Percentiles rank a stretch among this genome's conserved stretches.
phyloP scores from a whole-genome alignment of 78 protist genomes.

The Corallochytrium limacisporum region DNA sequence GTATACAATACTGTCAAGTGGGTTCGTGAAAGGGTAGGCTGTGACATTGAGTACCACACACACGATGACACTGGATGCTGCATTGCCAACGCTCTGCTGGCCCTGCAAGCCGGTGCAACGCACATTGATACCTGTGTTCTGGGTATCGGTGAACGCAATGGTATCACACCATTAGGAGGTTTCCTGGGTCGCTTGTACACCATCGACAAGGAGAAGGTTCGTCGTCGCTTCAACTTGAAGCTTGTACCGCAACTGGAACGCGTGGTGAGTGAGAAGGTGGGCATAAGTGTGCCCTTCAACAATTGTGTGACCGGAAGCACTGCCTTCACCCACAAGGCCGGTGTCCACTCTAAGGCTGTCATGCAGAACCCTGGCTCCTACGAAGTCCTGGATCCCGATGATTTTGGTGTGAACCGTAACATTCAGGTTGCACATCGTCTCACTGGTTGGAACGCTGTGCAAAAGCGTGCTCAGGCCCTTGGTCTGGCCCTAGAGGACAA shows the following conservation, averaged over 20 bases:
- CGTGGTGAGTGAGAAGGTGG: slow-evolving; percentile 29
- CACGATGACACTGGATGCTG: slow-evolving; percentile 65
- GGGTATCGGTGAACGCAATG: slow-evolving; percentile 69
- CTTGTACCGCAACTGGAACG: slow-evolving; percentile 3
- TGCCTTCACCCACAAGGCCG: slow-evolving; percentile 77
- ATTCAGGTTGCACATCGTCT: slow-evolving; percentile 46
- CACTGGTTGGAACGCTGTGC: slow-evolving; percentile 60
- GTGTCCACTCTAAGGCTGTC: slow-evolving; percentile 62
- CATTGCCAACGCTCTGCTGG: slow-evolving; percentile 46
- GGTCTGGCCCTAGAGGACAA: slow-evolving; percentile 27
- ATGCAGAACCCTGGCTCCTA: slow-evolving; percentile 29
- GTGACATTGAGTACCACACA: slow-evolving; percentile 49
- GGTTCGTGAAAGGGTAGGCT: not conserved
- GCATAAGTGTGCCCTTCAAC: slow-evolving; percentile 58
- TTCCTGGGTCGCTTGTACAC: slow-evolving; percentile 58
- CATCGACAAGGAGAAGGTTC: slow-evolving; percentile 13
- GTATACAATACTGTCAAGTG: slow-evolving; percentile 8
- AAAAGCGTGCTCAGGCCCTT: slow-evolving; percentile 12
- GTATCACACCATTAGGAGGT: slow-evolving; percentile 59
- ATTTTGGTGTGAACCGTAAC: slow-evolving; percentile 39
- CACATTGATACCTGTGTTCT: slow-evolving; percentile 59
- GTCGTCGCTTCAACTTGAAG: slow-evolving; percentile 12
- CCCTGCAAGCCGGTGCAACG: slow-evolving; percentile 49
- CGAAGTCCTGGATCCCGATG: slow-evolving; percentile 27
- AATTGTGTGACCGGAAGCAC: slow-evolving; percentile 28